Percentiles rank a stretch among this genome's conserved stretches.
Evolutionary conservation across 805 yeast genomes (phyloP).

Genomic region (Wickerhamomyces ciferrii): DNA sequence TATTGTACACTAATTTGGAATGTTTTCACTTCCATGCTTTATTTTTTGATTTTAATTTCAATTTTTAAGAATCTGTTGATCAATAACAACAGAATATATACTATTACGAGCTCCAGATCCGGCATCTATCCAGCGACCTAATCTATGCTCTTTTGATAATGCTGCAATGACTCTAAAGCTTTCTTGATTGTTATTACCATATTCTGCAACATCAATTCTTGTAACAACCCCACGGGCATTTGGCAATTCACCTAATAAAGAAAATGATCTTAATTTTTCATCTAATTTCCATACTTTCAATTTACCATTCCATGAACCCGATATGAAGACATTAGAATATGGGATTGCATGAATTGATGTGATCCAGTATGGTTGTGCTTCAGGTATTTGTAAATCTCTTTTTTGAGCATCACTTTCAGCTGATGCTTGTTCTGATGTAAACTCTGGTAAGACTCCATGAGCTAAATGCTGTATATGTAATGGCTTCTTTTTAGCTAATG

Average conservation of each 20-base stretch:
- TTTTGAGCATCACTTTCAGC: constrained; percentile 36
- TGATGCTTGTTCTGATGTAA: constrained; percentile 48
- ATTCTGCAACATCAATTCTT: constrained; percentile 49
- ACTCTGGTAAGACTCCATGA: constrained; percentile 63
- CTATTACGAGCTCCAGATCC: constrained; percentile 70
- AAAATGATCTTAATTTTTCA: constrained; percentile 58
- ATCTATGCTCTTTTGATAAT: constrained; percentile 77
- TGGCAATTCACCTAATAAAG: constrained; percentile 46
- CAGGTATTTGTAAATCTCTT: constrained; percentile 53
- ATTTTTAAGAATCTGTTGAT: constrained; percentile 26
- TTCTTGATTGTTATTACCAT: constrained; percentile 47
- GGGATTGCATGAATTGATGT: constrained; percentile 81
- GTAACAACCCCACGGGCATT: constrained; percentile 69
- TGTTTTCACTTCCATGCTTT: background rate
- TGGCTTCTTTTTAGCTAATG: constrained; percentile 86
- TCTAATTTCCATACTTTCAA: constrained; percentile 75
- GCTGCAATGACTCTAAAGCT: constrained; percentile 57
- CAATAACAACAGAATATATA: constrained; percentile 49
- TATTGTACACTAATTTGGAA: background rate
- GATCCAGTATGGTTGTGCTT: constrained; percentile 77
- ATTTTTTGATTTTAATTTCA: background rate
- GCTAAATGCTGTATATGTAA: constrained; percentile 60
- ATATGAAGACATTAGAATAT: constrained; percentile 73
- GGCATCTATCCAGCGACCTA: constrained; percentile 79
- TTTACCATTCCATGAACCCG: constrained; percentile 86